phyloP scores from a whole-genome alignment of 768 basidiomycete genomes.

The Piloderma croceum region DNA sequence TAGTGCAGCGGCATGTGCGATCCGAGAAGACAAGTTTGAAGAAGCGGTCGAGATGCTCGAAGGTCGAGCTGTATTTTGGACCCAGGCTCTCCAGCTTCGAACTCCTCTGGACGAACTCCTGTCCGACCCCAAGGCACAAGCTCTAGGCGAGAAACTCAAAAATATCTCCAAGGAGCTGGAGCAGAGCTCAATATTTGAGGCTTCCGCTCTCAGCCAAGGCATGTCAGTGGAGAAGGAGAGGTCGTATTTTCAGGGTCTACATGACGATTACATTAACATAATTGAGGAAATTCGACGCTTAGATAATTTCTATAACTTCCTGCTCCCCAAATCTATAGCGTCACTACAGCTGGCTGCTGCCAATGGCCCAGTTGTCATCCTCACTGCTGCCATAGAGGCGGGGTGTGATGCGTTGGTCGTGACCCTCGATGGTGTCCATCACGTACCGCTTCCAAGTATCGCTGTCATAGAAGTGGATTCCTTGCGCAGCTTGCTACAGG shows the following conservation, averaged over 20 bases:
- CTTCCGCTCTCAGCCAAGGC: not conserved
- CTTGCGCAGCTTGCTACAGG: no score
- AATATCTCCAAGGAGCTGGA: slow-evolving; percentile 4
- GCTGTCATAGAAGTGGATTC: no score
- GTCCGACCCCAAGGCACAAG: slow-evolving; percentile 10
- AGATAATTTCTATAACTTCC: slow-evolving; percentile 21
- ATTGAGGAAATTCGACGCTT: slow-evolving; percentile 21
- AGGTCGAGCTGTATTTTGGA: slow-evolving; percentile 32
- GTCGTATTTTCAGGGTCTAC: slow-evolving; percentile 13
- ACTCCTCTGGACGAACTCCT: slow-evolving; percentile 19
- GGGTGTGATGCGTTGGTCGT: slow-evolving; percentile 17
- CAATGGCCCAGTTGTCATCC: slow-evolving; percentile 30
- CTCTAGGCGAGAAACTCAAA: slow-evolving; percentile 9
- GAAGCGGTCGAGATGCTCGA: slow-evolving; percentile 29
- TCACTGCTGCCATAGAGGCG: slow-evolving; percentile 22
- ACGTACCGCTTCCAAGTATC: slow-evolving; percentile 10
- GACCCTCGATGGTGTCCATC: slow-evolving; percentile 5
- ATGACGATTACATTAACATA: slow-evolving; percentile 20
- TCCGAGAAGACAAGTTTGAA: slow-evolving; percentile 16
- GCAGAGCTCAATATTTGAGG: not conserved
- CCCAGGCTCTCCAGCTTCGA: slow-evolving; percentile 22
- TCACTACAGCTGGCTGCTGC: slow-evolving; percentile 12
- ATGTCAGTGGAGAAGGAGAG: slow-evolving; percentile 13
- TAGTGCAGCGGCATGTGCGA: no score
- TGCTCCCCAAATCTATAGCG: slow-evolving; percentile 11